Evolutionary conservation across 208 protist species (phyloP), one percentile per base, ranked within the genome.

Genomic region (Angomonas desouzai): DNA sequence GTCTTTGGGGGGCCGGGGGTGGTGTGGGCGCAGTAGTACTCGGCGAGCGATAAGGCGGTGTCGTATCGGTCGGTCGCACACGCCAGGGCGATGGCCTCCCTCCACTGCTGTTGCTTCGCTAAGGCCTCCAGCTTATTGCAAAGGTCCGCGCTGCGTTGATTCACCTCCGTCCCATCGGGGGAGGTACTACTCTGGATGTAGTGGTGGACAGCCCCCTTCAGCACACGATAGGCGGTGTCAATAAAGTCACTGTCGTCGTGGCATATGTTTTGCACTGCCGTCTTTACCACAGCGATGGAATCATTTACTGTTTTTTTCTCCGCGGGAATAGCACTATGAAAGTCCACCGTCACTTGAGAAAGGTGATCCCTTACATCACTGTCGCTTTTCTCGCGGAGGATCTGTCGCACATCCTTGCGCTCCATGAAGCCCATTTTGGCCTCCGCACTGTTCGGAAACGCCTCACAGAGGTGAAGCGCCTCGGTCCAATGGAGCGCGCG

Each of bases 21-120:
- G 22, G 23, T 22, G 48, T 11, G 28, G 48, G 47, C 25, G 30
- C 34, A 16, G 16, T 33, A 13, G 22, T 28, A 55, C 36, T n/a
- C 32, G 48, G 30, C 13, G 55, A 76, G 60, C 10, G 64, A 47
- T 1, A 32, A 57, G 0, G 75, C 78, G 33, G 79, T 18, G 36
- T 83, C 77, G 38, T 79, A 83, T 56, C 30, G 66, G 10, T 62
- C 48, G 29, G 70, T 56, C 3, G 69, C 72, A n/a, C 62, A 67
- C 1, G 72, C 62, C 1, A 83, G 59, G 1, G 65, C 61, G 13
- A 83, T 22, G 1, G 66, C 77, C 36, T 62, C 60, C 7, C 22
- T 0, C 70, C 73, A 79, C n/a, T 70, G 45, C 1, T 48, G 57
- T 16, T 45, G 40, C 22, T 18, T 22, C 3, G 23, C n/a, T 16